Conservation (phyloP, 768 basidiomycete genomes). For the Naganishia antarctica region DNA sequence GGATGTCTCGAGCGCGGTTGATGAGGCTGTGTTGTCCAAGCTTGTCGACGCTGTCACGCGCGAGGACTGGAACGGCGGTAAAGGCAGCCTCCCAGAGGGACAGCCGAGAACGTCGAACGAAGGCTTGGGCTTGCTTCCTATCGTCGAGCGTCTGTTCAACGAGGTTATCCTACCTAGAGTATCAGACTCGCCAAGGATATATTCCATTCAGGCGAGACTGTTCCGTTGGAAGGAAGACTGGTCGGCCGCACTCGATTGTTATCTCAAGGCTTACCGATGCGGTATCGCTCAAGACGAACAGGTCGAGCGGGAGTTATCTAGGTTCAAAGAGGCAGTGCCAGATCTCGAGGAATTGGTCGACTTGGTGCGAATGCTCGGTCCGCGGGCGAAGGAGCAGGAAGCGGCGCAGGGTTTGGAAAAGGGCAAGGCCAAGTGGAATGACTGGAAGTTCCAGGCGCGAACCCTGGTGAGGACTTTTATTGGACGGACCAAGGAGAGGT, state of each 20-base stretch:
- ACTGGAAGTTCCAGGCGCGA: slow-evolving; percentile 79
- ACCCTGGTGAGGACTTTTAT: slow-evolving; percentile 84
- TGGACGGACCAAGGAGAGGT: slow-evolving; percentile 68
- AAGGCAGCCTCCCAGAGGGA: slow-evolving; percentile 37
- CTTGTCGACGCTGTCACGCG: slow-evolving; percentile 81
- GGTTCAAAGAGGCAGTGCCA: slow-evolving; percentile 68
- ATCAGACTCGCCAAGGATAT: slow-evolving; percentile 66
- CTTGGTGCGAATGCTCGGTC: slow-evolving; percentile 75
- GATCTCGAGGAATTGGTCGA: slow-evolving; percentile 83
- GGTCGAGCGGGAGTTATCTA: slow-evolving; percentile 61
- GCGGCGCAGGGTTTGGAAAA: slow-evolving; percentile 36
- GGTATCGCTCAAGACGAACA: slow-evolving; percentile 59
- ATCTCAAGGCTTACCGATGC: slow-evolving; percentile 78
- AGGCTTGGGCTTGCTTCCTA: slow-evolving; percentile 63
- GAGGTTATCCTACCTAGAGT: slow-evolving; percentile 73
- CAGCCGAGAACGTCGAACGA: slow-evolving; percentile 57
- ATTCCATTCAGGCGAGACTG: slow-evolving; percentile 75
- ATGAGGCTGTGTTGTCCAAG: slow-evolving; percentile 80
- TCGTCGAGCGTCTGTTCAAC: slow-evolving; percentile 70
- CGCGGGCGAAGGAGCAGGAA: slow-evolving; percentile 46
- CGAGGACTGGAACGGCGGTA: slow-evolving; percentile 42
- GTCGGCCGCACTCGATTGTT: slow-evolving; percentile 72
- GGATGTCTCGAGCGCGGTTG: slow-evolving; percentile 57
- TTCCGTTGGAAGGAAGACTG: slow-evolving; percentile 67
- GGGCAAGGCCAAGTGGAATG: slow-evolving; percentile 53